Evolutionary conservation across 495 filamentous ascomycete genomes (phyloP).

Genomic region (Pyrenula massariospora): DNA sequence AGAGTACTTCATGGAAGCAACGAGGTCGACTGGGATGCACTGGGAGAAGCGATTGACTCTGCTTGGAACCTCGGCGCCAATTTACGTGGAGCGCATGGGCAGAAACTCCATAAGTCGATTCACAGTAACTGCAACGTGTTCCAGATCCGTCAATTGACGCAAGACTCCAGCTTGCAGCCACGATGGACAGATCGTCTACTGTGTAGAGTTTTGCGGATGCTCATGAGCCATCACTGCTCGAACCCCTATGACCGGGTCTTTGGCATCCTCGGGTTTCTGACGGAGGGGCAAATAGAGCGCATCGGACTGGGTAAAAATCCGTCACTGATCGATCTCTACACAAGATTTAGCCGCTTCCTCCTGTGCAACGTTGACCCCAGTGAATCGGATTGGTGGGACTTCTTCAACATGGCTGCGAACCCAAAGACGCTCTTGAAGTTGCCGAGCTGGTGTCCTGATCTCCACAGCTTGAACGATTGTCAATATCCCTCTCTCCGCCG

Average conservation of each 20-base stretch:
- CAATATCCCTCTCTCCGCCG: neutral
- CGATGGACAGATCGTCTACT: neutral
- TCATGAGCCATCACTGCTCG: neutral
- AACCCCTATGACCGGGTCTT: neutral
- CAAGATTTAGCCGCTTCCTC: neutral
- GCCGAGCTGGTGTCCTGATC: neutral
- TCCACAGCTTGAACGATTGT: neutral
- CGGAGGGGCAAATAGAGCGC: neutral
- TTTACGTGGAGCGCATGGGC: neutral
- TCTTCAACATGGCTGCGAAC: neutral
- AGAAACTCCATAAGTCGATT: neutral
- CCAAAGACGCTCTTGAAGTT: no score
- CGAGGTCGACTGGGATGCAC: slow-evolving; percentile 2
- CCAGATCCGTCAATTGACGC: neutral
- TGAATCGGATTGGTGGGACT: neutral
- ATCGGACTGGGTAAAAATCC: neutral
- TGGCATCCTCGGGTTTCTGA: neutral
- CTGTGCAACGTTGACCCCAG: neutral
- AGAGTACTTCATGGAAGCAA: slow-evolving; percentile 1
- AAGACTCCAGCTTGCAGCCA: neutral
- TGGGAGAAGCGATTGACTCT: slow-evolving; percentile 4
- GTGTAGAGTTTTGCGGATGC: neutral
- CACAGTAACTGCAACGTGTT: neutral
- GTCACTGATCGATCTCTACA: neutral
- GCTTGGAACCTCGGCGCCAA: neutral